Percentiles rank a stretch among this genome's conserved stretches.
Evolutionary conservation across 495 filamentous ascomycete species (phyloP).

Genomic region (Lentithecium fluviatile): DNA sequence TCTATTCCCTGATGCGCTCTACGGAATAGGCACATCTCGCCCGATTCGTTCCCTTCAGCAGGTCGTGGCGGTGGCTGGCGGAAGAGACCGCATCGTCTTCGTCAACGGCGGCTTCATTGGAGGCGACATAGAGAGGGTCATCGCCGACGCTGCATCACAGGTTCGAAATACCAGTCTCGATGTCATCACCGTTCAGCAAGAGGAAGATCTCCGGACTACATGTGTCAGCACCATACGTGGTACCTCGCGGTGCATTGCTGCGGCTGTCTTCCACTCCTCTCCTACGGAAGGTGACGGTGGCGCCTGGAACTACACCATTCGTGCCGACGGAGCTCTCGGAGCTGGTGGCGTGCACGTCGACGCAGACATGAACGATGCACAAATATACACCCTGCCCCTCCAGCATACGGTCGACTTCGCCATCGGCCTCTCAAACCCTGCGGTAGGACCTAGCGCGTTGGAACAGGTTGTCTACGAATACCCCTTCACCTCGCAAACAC

Average conservation of each 20-base stretch:
- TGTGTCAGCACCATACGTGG: constrained; percentile 70
- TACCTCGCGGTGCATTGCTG: constrained; percentile 70
- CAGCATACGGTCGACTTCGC: constrained; percentile 73
- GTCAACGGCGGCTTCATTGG: constrained; percentile 69
- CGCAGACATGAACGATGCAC: constrained; percentile 60
- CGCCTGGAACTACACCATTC: constrained; percentile 82
- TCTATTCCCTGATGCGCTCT: constrained; percentile 47
- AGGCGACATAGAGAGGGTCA: constrained; percentile 72
- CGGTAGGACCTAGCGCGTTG: constrained; percentile 39
- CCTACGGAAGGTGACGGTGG: constrained; percentile 63
- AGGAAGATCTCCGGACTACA: constrained; percentile 55
- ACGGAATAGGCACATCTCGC: constrained; percentile 60
- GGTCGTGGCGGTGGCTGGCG: constrained; percentile 52
- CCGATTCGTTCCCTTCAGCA: constrained; percentile 60
- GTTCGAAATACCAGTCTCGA: constrained; percentile 54
- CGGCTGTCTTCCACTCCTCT: constrained; percentile 70
- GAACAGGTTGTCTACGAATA: constrained; percentile 54
- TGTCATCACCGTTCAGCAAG: constrained; percentile 53
- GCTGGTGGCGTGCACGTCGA: constrained; percentile 55
- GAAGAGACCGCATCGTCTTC: constrained; percentile 67
- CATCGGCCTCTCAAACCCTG: constrained; percentile 56
- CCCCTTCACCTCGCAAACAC: constrained; percentile 66
- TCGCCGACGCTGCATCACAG: constrained; percentile 56
- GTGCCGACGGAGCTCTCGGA: constrained; percentile 65
- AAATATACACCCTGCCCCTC: constrained; percentile 76